Evolutionary conservation across 495 filamentous ascomycete species (phyloP).

Genomic region (Xylaria longipes): DNA sequence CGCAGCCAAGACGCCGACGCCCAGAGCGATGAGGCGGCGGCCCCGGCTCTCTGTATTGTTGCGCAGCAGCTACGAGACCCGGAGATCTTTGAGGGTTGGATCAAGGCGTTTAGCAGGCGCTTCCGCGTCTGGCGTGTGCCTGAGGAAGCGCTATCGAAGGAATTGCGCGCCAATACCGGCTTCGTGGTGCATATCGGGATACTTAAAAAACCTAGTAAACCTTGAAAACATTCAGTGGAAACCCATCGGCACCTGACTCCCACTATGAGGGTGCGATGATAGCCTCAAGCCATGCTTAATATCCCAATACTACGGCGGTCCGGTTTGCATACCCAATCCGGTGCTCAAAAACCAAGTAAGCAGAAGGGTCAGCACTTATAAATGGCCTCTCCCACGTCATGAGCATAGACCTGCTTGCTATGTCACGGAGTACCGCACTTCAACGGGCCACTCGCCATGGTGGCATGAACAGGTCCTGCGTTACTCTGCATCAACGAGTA

Average conservation of each 20-base stretch:
- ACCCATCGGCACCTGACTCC: slow-evolving; percentile 25
- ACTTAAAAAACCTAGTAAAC: slow-evolving; percentile 38
- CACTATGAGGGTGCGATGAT: slow-evolving; percentile 20
- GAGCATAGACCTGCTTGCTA: not conserved
- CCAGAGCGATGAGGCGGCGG: slow-evolving; percentile 13
- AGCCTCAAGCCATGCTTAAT: not conserved
- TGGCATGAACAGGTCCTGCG: no score
- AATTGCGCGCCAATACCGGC: slow-evolving; percentile 63
- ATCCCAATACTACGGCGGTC: not conserved
- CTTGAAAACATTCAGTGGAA: slow-evolving; percentile 17
- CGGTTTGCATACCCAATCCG: not conserved
- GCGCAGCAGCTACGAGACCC: slow-evolving; percentile 86
- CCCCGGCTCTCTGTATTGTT: slow-evolving; percentile 65
- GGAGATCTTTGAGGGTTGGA: slow-evolving; percentile 85
- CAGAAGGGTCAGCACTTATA: not conserved
- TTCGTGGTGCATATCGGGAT: slow-evolving; percentile 73
- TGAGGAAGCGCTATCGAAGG: slow-evolving; percentile 57
- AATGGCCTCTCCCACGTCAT: not conserved
- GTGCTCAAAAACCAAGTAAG: not conserved
- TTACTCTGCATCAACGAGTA: not conserved
- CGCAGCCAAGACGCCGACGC: not conserved
- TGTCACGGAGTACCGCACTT: not conserved
- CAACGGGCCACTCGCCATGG: not conserved
- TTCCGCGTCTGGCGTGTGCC: slow-evolving; percentile 84
- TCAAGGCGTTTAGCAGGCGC: slow-evolving; percentile 64